Percentiles rank a stretch among this genome's conserved stretches.
Conservation (phyloP, 176 grass and related monocot species). For the Otatea glauca region DNA sequence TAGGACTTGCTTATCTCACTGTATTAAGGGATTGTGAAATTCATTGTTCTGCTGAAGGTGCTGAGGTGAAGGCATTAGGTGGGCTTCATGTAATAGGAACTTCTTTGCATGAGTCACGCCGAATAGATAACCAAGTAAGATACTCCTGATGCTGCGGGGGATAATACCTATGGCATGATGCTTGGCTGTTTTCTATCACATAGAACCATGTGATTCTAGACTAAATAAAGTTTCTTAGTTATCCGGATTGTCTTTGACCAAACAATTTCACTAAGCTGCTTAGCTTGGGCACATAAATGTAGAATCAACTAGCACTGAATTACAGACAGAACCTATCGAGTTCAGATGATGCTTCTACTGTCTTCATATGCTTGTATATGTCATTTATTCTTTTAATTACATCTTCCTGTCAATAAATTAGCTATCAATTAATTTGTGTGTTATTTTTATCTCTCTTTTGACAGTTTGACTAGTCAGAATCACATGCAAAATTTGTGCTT, state of each 20-base stretch:
- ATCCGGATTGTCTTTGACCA: neutral
- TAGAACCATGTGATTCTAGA: neutral
- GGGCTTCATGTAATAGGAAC: constrained; percentile 98
- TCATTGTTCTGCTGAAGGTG: constrained; percentile 82
- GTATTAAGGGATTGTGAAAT: constrained; percentile 82
- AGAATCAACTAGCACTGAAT: constrained; percentile 16
- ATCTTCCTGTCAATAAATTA: neutral
- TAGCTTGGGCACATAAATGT: constrained; percentile 12
- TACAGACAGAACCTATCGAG: constrained; percentile 18
- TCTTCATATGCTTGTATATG: neutral
- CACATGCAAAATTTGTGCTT: constrained; percentile 11
- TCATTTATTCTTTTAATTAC: constrained; percentile 27
- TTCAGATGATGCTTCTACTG: neutral
- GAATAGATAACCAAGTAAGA: constrained; percentile 98
- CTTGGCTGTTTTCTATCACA: constrained; percentile 23
- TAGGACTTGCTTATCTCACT: constrained; percentile 74
- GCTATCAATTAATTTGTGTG: neutral
- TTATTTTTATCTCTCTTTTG: neutral
- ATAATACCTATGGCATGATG: constrained; percentile 1
- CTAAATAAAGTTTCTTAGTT: constrained; percentile 20
- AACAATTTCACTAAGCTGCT: constrained; percentile 19
- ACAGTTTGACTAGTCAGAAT: neutral
- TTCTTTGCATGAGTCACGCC: constrained; percentile 91
- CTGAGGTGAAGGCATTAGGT: constrained; percentile 87
- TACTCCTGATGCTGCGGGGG: constrained; percentile 21